Conservation (phyloP, 2,329 filamentous ascomycete genomes). For the Colletotrichum abscissum region DNA sequence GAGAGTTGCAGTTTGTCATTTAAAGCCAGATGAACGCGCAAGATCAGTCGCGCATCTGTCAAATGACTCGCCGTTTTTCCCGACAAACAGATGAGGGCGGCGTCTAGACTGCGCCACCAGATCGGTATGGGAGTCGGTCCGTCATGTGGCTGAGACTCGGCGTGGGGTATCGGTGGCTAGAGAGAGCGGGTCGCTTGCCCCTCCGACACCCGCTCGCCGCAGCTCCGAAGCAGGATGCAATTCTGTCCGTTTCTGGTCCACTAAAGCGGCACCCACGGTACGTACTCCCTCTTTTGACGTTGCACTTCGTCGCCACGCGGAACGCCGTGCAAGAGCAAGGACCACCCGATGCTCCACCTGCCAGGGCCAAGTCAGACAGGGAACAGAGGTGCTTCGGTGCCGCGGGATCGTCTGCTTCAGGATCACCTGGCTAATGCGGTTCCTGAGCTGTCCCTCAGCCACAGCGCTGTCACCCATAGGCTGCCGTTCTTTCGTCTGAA, state of each 20-base stretch:
- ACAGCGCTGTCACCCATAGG: conserved; percentile 18
- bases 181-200: background rate
- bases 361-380: conserved; percentile 16
- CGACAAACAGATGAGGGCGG: background rate
- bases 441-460: conserved; percentile 16
- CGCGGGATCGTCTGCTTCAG: conserved; percentile 33
- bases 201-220: background rate
- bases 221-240: background rate
- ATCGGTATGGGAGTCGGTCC: background rate
- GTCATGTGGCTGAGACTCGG: background rate
- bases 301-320: background rate
- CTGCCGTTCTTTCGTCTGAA: conserved; percentile 25
- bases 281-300: background rate
- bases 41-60: background rate
- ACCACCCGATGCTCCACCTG: conserved; percentile 24
- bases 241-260: background rate
- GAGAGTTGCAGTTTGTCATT: conserved; percentile 25
- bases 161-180: conserved; percentile 1
- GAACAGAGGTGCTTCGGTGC: conserved; percentile 22
- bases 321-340: conserved; percentile 15
- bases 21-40: conserved; percentile 17
- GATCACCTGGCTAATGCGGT: conserved; percentile 27
- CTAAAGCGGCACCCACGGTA: background rate
- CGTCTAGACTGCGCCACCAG: background rate
- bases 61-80: conserved; percentile 29